Percentiles rank a stretch among this genome's conserved stretches.
These are phyloP conservation scores for Clavispora vitiphila DNA, from an alignment of 805 yeast genomes.

Conservation along the genomic window DNA sequence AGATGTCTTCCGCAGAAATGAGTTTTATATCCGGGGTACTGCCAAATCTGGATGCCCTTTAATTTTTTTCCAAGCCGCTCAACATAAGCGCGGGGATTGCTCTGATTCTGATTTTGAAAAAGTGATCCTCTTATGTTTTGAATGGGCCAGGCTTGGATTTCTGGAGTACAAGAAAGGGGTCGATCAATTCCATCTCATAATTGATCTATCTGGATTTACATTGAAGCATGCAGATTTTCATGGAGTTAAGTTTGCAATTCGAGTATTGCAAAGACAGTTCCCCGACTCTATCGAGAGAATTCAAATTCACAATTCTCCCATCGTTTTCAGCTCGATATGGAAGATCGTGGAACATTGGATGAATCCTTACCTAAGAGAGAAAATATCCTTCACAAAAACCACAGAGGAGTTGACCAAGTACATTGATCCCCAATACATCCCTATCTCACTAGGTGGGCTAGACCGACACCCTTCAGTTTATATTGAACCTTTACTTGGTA, in stretches of 20 bases:
- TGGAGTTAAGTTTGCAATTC: slow-evolving; percentile 7
- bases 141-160: slow-evolving; percentile 7
- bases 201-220: slow-evolving; percentile 11
- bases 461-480: slow-evolving; percentile 5
- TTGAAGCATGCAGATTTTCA: slow-evolving; percentile 10
- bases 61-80: slow-evolving; percentile 2
- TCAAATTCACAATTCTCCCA: slow-evolving; percentile 10
- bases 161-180: slow-evolving; percentile 6
- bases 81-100: slow-evolving; percentile 7
- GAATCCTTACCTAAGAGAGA: slow-evolving; percentile 7
- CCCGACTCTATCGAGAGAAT: slow-evolving; percentile 10
- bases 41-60: slow-evolving; percentile 6
- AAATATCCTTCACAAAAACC: slow-evolving; percentile 6
- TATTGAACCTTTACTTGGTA: slow-evolving; percentile 5
- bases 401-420: slow-evolving; percentile 3
- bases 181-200: slow-evolving; percentile 7
- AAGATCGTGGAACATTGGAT: slow-evolving; percentile 9
- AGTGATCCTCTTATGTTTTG: slow-evolving; percentile 4
- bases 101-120: slow-evolving; percentile 5
- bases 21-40: slow-evolving; percentile 5
- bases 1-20: slow-evolving; percentile 6
- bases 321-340: slow-evolving; percentile 9
- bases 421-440: slow-evolving; percentile 7
- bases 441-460: slow-evolving; percentile 8
- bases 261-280: slow-evolving; percentile 5